phyloP scores from a whole-genome alignment of 495 filamentous ascomycete species.

The Aspergillus affinis region DNA sequence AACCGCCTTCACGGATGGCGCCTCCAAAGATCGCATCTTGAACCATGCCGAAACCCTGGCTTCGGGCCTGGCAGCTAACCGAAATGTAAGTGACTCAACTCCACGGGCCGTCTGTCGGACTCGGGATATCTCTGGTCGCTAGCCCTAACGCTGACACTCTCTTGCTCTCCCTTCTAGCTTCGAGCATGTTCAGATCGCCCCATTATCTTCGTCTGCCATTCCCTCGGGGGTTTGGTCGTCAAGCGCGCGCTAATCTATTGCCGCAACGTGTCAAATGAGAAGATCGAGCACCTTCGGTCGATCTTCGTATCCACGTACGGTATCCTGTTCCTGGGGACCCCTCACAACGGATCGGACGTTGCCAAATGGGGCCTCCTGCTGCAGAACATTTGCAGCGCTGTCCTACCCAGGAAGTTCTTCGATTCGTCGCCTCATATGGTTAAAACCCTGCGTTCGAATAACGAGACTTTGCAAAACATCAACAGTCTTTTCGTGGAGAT shows the following conservation, averaged over 20 bases:
- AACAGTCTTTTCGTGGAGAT: constrained; percentile 75
- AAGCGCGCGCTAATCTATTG: constrained; percentile 71
- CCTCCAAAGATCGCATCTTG: constrained; percentile 71
- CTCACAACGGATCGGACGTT: constrained; percentile 74
- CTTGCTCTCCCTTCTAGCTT: constrained; percentile 37
- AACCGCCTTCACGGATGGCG: constrained; percentile 59
- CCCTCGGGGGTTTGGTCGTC: constrained; percentile 76
- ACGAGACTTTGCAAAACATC: constrained; percentile 78
- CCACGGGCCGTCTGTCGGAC: not conserved
- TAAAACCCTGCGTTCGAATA: constrained; percentile 71
- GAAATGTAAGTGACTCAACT: constrained; percentile 44
- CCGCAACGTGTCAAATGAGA: constrained; percentile 59
- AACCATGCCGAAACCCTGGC: constrained; percentile 84
- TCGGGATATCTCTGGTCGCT: constrained; percentile 15
- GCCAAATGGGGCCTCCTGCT: constrained; percentile 75
- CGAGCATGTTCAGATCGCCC: constrained; percentile 58
- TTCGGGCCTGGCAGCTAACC: constrained; percentile 56
- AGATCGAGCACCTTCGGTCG: constrained; percentile 71
- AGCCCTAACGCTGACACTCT: constrained; percentile 7
- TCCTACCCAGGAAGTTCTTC: constrained; percentile 69
- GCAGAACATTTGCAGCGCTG: constrained; percentile 68
- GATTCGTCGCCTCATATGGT: constrained; percentile 70
- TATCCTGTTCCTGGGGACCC: constrained; percentile 85
- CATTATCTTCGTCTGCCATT: constrained; percentile 85
- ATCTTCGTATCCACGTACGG: constrained; percentile 83